Base-by-base conservation (phyloP, 2,329 filamentous ascomycete species). In the Botryosphaeria agaves region DNA sequence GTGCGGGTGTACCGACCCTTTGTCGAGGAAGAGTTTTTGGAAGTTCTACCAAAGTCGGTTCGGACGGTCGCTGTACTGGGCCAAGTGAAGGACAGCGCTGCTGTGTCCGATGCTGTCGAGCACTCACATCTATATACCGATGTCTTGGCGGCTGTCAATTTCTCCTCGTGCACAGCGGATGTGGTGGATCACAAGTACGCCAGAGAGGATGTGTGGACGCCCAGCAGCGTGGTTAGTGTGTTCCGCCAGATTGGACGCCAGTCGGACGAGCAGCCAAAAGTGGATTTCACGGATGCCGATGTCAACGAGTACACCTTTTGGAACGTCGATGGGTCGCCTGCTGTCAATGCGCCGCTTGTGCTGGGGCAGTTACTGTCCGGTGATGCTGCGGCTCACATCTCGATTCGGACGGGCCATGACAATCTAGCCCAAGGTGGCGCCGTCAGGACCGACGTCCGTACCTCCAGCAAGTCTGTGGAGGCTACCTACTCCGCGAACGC, bases 1-100 rank as follows among this genome's bases (percentile, higher is more conserved):
- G 87, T 95, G 28, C 79, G 89, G 39, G 68, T 98, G 32, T 98
- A 95, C 64, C 74, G 87, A 26, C 89, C 89, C 11, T 95, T 98
- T 47, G 72, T 89, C 18, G 89, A 98, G 58, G 84, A 94, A 51
- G 80, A 82, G 30, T 95, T 98, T 65, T 62, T 95, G 38, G 73
- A 77, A 41, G 69, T 71, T 7, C 68, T 98, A 17, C 84, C 89
- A 19, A 63, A 72, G 41, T 79, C 79, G 20, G 70, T 76, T 28
- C 72, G 71, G 55, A 78, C 69, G 37, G 66, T 98, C 39, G 76
- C 77, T 21, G 83, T 95, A 14, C 70, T 98, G 5, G 89, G 89
- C 32, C 89, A 98, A 53, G 87, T 98, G 40, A 57, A 66, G 37
- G 74, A 80, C 41, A 68, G 80, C 38, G 61, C 69, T 35, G 72